Conservation (phyloP, 192 early-diverging fungal genomes). For the Coemansia sp. region DNA sequence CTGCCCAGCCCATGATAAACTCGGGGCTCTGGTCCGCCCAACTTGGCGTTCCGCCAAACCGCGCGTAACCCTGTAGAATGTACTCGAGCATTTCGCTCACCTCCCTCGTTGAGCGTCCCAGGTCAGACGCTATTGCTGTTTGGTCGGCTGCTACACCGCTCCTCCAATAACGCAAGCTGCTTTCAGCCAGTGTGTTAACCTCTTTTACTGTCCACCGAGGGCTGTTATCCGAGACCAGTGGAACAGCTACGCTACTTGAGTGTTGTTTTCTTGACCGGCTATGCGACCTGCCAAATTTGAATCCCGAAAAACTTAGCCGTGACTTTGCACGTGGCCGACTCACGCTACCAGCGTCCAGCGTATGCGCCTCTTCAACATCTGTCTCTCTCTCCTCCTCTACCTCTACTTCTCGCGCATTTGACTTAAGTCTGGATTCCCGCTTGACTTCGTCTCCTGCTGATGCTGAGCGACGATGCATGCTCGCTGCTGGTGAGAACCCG, state of each 20-base stretch:
- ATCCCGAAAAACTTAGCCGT: conserved; percentile 23
- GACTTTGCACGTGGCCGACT: conserved; percentile 6
- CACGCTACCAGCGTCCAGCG: conserved; percentile 2
- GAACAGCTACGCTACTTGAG: conserved; percentile 1
- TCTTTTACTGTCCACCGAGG: conserved; percentile 37
- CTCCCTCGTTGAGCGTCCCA: conserved; percentile 20
- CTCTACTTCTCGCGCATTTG: neutral
- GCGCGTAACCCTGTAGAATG: conserved; percentile 37
- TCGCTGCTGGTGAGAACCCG: neutral
- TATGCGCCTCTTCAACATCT: neutral
- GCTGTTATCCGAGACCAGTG: neutral
- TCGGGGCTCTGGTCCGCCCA: conserved; percentile 29
- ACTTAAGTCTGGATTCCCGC: neutral
- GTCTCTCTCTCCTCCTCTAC: neutral
- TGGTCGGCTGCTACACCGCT: conserved; percentile 23
- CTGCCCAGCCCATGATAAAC: conserved; percentile 34
- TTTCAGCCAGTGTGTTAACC: conserved; percentile 21
- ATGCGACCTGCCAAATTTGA: conserved; percentile 22
- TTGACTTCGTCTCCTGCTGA: conserved; percentile 24
- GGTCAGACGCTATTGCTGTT: conserved; percentile 15
- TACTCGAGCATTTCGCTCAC: conserved; percentile 47
- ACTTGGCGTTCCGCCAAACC: conserved; percentile 31
- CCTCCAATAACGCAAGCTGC: conserved; percentile 33
- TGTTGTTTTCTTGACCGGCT: conserved; percentile 17
- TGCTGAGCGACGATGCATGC: conserved; percentile 18